Percentiles rank a stretch among this genome's conserved stretches.
These are phyloP conservation scores for Penicillium cinerascens DNA, from an alignment of 495 filamentous ascomycete genomes.

Conservation along the genomic window DNA sequence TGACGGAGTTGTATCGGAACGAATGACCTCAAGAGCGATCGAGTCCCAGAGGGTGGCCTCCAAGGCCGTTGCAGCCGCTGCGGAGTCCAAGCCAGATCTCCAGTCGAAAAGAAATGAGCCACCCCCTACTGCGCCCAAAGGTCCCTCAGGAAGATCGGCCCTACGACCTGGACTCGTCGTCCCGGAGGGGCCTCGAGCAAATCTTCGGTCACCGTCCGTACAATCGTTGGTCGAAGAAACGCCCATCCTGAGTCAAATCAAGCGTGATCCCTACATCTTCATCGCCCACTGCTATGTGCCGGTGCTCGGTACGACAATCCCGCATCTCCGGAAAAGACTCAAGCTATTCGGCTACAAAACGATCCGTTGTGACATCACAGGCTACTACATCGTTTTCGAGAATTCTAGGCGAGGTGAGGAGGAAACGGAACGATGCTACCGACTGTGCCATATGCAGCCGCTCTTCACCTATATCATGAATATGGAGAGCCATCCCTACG, in stretches of 20 bases:
- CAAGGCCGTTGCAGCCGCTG: conserved; percentile 17
- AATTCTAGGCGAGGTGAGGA: conserved; percentile 69
- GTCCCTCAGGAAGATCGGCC: conserved; percentile 66
- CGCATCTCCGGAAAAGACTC: conserved; percentile 82
- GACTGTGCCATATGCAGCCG: conserved; percentile 64
- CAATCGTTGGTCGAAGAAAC: conserved; percentile 56
- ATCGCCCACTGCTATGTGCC: conserved; percentile 82
- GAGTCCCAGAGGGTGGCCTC: conserved; percentile 58
- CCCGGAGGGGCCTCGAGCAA: conserved; percentile 47
- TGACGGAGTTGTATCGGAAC: conserved; percentile 74
- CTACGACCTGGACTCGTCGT: conserved; percentile 35
- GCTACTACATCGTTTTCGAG: conserved; percentile 88
- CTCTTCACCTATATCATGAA: conserved; percentile 92
- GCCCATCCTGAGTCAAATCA: conserved; percentile 62
- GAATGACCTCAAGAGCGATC: conserved; percentile 66
- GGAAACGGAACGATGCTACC: conserved; percentile 74
- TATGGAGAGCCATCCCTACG: conserved; percentile 76
- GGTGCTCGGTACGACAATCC: conserved; percentile 75
- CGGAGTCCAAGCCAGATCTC: conserved; percentile 27
- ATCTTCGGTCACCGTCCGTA: conserved; percentile 39
- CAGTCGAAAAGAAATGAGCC: conserved; percentile 52
- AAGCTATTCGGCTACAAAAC: conserved; percentile 72
- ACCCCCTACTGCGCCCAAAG: conserved; percentile 80
- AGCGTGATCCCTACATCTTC: conserved; percentile 87
- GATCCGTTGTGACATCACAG: conserved; percentile 75